phyloP scores from a whole-genome alignment of 305 asterid species.

The Solanum hybrid region DNA sequence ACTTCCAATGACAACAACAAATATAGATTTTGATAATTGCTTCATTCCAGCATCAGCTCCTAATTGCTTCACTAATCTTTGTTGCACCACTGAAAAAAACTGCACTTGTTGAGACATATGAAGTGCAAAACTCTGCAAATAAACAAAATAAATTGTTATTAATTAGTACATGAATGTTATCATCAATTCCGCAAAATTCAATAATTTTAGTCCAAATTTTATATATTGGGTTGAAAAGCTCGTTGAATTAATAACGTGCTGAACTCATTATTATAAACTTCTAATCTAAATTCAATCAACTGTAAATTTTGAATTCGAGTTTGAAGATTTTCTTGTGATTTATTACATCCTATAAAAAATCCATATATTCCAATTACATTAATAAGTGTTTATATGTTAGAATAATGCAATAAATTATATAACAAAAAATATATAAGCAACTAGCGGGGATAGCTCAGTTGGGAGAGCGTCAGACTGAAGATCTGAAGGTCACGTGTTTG shows the following conservation, averaged over 20 bases:
- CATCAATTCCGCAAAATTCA: not conserved
- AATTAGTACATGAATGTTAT: not conserved
- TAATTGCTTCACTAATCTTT: slow-evolving; percentile 2
- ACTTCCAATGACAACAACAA: slow-evolving; percentile 11
- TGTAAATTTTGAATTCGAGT: not conserved
- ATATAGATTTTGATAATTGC: slow-evolving; percentile 3
- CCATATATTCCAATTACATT: not conserved
- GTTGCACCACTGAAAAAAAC: not conserved
- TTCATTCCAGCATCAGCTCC: not conserved
- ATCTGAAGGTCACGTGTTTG: slow-evolving; percentile 97
- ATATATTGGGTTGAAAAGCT: not conserved
- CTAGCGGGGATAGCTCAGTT: slow-evolving; percentile 90
- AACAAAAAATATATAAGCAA: too few species aligned
- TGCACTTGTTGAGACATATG: slow-evolving; percentile 7
- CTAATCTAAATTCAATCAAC: not conserved
- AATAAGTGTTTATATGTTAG: not conserved
- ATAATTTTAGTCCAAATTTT: not conserved
- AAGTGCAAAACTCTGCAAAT: slow-evolving; percentile 15
- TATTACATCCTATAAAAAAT: not conserved
- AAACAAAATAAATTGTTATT: not conserved
- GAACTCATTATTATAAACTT: not conserved
- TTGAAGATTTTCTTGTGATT: not conserved
- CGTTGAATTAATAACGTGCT: not conserved
- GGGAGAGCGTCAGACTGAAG: slow-evolving; percentile 99
- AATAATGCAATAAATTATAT: accelerated